These are phyloP conservation scores for Suhomyces wounanorum DNA, from an alignment of 1,139 yeast species.

Conservation along the genomic window DNA sequence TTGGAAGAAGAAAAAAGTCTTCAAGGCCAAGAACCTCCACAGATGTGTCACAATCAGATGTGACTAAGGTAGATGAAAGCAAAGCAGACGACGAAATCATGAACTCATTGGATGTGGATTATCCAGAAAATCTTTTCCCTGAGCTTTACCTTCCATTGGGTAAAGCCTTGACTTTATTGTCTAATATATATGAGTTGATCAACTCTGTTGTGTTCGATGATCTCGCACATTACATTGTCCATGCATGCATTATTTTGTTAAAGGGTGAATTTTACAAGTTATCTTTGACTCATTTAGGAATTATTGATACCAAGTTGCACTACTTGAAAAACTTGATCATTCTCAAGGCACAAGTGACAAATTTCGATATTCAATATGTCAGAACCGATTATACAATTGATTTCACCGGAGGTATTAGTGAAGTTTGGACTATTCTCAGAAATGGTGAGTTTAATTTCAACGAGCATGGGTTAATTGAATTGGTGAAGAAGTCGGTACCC, in stretches of 20 bases:
- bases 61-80: neutral
- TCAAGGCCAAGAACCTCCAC: constrained; percentile 4
- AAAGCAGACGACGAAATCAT: constrained; percentile 2
- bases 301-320: constrained; percentile 63
- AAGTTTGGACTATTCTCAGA: constrained; percentile 51
- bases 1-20: constrained; percentile 11
- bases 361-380: constrained; percentile 78
- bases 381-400: constrained; percentile 76
- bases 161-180: constrained; percentile 67
- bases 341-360: constrained; percentile 68
- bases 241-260: constrained; percentile 65
- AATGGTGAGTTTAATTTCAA: constrained; percentile 37
- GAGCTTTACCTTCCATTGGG: constrained; percentile 75
- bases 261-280: constrained; percentile 52
- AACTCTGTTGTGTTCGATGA: constrained; percentile 82
- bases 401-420: constrained; percentile 69
- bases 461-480: constrained; percentile 51
- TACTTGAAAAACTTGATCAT: constrained; percentile 72
- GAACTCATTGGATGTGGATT: constrained; percentile 34
- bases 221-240: constrained; percentile 84
- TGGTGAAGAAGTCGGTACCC: constrained; percentile 74
- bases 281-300: constrained; percentile 40
- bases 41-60: neutral
- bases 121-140: constrained; percentile 43
- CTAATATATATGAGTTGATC: constrained; percentile 78